Evolutionary conservation across 306 rosid species (phyloP), one percentile per base, ranked within the genome.

Genomic region (Mimosa pudica): DNA sequence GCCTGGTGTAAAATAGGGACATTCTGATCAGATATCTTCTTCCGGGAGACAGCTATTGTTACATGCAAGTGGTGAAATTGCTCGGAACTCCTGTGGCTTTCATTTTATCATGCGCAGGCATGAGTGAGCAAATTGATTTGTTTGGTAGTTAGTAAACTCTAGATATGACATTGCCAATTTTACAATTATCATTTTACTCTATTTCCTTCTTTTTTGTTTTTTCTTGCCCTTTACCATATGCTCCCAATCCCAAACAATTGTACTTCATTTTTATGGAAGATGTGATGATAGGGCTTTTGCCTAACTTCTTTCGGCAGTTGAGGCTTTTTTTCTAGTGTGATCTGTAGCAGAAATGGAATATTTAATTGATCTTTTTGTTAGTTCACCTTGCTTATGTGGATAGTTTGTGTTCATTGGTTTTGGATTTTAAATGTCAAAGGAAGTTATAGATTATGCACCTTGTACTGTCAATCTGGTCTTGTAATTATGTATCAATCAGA

Each of bases 31-130:
- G 54, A 68, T 75, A 73, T 24, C 75, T 14, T 30, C 71, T 77
- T 72, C 81, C 78, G 52, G 80, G 80, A 71, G 80, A 73, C 64
- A 76, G 79, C 82, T 17, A n/a, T 71, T 61, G 80, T 44, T 75
- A 71, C 71, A 13, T 77, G 76, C 79, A 57, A 70, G 83, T 46
- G 64, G 74, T 76, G 86, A 66, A 76, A 73, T 67, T 81, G 79
- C 86, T 10, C 35, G 55, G 58, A 78, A 73, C 80, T 46, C 73
- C 8, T 68, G 75, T 81, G 73, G 57, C 48, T 64, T 79, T 76
- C 46, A 47, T 58, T 85, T 74, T 81, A 70, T 79, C 77, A 57
- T 16, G 55, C 70, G 36, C 80, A 49, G 76, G 9, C 78, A 78
- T 63, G 47, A 47, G 54, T 49, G 79, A 51, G 86, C 84, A 65